Evolutionary conservation across 2,329 filamentous ascomycete species (phyloP).

Genomic region (Beauveria caledonica): DNA sequence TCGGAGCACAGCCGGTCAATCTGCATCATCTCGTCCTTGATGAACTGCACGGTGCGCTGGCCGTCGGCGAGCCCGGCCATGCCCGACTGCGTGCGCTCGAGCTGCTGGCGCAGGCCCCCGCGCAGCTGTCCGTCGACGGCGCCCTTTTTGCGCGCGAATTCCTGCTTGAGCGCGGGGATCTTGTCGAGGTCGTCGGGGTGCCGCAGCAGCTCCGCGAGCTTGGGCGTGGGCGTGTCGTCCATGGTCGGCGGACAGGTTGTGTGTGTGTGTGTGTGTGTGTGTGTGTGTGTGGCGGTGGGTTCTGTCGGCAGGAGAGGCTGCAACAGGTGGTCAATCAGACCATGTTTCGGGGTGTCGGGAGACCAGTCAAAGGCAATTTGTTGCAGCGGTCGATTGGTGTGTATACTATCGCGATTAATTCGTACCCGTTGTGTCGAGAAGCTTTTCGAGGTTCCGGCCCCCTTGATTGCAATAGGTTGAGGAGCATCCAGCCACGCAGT

Average conservation of each 20-base stretch:
- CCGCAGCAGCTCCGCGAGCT: constrained; percentile 86
- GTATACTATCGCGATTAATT: too few species aligned
- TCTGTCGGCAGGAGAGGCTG: not conserved
- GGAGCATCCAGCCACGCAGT: not conserved
- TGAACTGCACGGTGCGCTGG: constrained; percentile 82
- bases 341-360: constrained; percentile 16
- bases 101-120: constrained; percentile 79
- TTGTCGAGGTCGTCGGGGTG: constrained; percentile 97
- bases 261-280: not conserved
- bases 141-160: constrained; percentile 90
- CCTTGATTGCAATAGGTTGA: not conserved
- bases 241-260: constrained; percentile 19
- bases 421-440: not conserved
- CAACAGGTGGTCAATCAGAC: constrained; percentile 18
- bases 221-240: constrained; percentile 59
- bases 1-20: constrained; percentile 97
- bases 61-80: constrained; percentile 85
- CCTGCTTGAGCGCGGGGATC: constrained; percentile 78
- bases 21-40: constrained; percentile 97
- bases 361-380: not conserved
- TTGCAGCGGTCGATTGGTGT: not conserved
- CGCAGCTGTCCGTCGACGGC: constrained; percentile 87
- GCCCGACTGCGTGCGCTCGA: constrained; percentile 88
- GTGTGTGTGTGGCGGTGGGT: not conserved
- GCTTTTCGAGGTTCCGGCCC: not conserved